These are phyloP conservation scores for Talaromyces piceae DNA, from an alignment of 2,329 filamentous ascomycete species.

Conservation along the genomic window DNA sequence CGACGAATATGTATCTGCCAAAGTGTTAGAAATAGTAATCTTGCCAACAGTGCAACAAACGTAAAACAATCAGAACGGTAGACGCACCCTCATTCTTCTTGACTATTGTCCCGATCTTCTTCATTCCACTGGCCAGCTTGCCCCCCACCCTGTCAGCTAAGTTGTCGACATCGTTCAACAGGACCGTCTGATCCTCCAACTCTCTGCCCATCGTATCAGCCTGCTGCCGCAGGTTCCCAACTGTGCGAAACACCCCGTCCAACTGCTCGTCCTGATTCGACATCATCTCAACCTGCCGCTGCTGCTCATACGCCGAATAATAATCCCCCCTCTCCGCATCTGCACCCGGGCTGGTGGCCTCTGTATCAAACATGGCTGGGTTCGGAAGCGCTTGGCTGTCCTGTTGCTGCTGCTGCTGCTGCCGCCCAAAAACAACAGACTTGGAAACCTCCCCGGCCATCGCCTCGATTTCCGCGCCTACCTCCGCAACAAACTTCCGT, in stretches of 20 bases:
- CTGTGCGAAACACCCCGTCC: constrained; percentile 86
- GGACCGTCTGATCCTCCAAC: constrained; percentile 85
- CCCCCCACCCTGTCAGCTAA: constrained; percentile 82
- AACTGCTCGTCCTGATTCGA: constrained; percentile 88
- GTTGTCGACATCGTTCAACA: constrained; percentile 77
- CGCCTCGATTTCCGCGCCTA: constrained; percentile 78
- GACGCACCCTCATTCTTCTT: constrained; percentile 78
- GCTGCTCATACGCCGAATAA: constrained; percentile 79
- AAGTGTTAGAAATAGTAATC: neutral
- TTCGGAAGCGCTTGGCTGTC: constrained; percentile 46
- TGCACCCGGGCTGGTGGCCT: constrained; percentile 36
- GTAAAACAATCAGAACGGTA: neutral
- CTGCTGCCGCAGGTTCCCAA: constrained; percentile 82
- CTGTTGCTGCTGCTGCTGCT: constrained; percentile 16
- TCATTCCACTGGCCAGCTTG: constrained; percentile 76
- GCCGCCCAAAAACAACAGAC: constrained; percentile 32
- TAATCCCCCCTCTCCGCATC: constrained; percentile 47
- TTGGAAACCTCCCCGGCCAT: constrained; percentile 77
- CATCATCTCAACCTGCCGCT: constrained; percentile 87
- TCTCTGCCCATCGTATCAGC: constrained; percentile 95
- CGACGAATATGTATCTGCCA: constrained; percentile 61
- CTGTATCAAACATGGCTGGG: constrained; percentile 50
- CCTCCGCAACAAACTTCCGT: constrained; percentile 75
- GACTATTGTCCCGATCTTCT: constrained; percentile 78
- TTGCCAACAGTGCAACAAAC: neutral